Evolutionary conservation across 805 yeast species (phyloP).

Genomic region (Ogataea methanolica): DNA sequence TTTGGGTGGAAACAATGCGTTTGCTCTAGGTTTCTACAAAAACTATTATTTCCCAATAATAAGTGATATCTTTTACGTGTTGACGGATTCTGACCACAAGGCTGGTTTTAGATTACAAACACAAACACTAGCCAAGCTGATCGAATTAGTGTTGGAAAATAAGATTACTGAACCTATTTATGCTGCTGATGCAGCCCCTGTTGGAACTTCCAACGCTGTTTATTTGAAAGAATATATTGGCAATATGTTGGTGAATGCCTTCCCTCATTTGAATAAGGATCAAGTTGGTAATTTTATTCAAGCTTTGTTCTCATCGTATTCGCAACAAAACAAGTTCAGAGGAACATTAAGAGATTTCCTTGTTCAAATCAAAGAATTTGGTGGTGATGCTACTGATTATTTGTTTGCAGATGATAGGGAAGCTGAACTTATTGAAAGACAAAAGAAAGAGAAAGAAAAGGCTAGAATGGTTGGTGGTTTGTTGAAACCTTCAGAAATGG

Average conservation of each 20-base stretch:
- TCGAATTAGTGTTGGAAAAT: constrained; percentile 75
- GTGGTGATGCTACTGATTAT: constrained; percentile 94
- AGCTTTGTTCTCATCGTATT: constrained; percentile 70
- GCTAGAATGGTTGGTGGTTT: constrained; percentile 90
- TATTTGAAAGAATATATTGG: constrained; percentile 79
- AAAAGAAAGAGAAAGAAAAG: constrained; percentile 65
- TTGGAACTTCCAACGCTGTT: constrained; percentile 75
- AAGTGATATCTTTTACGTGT: constrained; percentile 86
- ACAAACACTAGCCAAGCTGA: constrained; percentile 74
- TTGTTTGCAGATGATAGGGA: constrained; percentile 92
- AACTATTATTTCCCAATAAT: constrained; percentile 85
- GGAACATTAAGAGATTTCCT: constrained; percentile 90
- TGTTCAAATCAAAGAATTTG: constrained; percentile 91
- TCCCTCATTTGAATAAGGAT: constrained; percentile 81
- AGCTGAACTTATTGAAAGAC: constrained; percentile 64
- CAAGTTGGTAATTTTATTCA: constrained; percentile 79
- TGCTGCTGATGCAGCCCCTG: constrained; percentile 73
- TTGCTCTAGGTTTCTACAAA: constrained; percentile 82
- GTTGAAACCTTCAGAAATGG: constrained; percentile 91
- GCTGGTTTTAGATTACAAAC: constrained; percentile 91
- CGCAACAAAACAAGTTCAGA: constrained; percentile 70
- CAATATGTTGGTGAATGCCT: constrained; percentile 79
- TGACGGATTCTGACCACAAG: constrained; percentile 96
- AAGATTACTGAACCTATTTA: constrained; percentile 77
- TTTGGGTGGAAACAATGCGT: constrained; percentile 56